Percentiles rank a stretch among this genome's conserved stretches.
These are phyloP conservation scores for Candida taoyuanica DNA, from an alignment of 805 yeast species.

Conservation along the genomic window DNA sequence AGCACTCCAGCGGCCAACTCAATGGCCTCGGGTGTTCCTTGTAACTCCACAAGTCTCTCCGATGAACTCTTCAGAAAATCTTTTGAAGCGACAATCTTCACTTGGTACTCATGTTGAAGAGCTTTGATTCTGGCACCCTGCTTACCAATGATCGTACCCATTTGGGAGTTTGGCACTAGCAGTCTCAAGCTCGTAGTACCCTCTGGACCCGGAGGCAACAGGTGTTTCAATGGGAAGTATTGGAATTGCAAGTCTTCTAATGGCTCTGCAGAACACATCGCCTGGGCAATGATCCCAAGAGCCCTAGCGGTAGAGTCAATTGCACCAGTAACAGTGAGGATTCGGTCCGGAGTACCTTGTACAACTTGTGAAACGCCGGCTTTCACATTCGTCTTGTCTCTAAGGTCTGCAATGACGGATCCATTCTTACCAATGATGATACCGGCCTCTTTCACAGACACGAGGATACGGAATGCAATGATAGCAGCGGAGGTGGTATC, in stretches of 20 bases:
- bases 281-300: slow-evolving; percentile 62
- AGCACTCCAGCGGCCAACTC: slow-evolving; percentile 52
- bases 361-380: slow-evolving; percentile 83
- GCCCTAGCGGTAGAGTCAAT: slow-evolving; percentile 67
- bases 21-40: slow-evolving; percentile 67
- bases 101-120: slow-evolving; percentile 61
- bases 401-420: slow-evolving; percentile 64
- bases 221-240: slow-evolving; percentile 56
- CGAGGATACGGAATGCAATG: slow-evolving; percentile 44
- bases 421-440: slow-evolving; percentile 87
- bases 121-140: slow-evolving; percentile 77
- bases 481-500: slow-evolving; percentile 23
- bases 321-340: slow-evolving; percentile 72
- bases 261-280: slow-evolving; percentile 49
- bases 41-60: slow-evolving; percentile 83
- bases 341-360: slow-evolving; percentile 78
- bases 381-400: slow-evolving; percentile 72
- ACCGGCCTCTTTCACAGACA: slow-evolving; percentile 85
- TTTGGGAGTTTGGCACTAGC: slow-evolving; percentile 75
- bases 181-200: slow-evolving; percentile 60
- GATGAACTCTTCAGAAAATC: slow-evolving; percentile 76
- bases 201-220: slow-evolving; percentile 47
- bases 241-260: slow-evolving; percentile 35
- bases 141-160: slow-evolving; percentile 86
- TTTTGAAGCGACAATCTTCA: slow-evolving; percentile 84